These are phyloP conservation scores for Imleria badia DNA, from an alignment of 768 basidiomycete species.

Conservation along the genomic window DNA sequence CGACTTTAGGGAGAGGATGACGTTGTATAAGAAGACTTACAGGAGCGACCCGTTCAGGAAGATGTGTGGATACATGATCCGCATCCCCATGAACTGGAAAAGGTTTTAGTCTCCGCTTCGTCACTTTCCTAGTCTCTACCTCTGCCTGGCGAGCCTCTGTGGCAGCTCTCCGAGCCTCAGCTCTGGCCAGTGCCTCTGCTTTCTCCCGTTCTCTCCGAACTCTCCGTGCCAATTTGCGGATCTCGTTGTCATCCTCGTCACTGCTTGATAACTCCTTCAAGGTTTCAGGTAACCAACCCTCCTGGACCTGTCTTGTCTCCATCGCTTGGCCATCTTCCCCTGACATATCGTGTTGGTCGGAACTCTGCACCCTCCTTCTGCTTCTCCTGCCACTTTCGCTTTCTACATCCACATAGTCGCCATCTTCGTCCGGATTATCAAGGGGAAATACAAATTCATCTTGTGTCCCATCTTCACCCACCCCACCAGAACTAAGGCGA, in stretches of 20 bases:
- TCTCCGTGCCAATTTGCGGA: constrained; percentile 34
- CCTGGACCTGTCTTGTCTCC: background rate
- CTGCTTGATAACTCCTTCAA: constrained; percentile 39
- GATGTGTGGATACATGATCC: background rate
- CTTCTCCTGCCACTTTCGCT: constrained; percentile 12
- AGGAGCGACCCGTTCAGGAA: background rate
- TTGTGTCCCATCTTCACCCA: constrained; percentile 31
- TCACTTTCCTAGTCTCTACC: constrained; percentile 12
- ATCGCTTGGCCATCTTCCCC: background rate
- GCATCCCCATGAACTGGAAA: constrained; percentile 23
- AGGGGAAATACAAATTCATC: constrained; percentile 28
- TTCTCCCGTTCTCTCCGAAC: constrained; percentile 32
- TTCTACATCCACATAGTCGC: constrained; percentile 24
- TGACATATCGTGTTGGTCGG: background rate
- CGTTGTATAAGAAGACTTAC: constrained; percentile 13
- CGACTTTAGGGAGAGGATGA: background rate
- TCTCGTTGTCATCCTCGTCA: constrained; percentile 42
- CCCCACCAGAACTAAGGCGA: constrained; percentile 25
- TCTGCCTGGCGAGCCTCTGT: constrained; percentile 14
- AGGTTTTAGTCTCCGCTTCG: constrained; percentile 21
- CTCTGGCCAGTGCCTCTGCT: constrained; percentile 17
- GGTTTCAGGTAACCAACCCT: constrained; percentile 34
- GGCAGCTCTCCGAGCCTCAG: constrained; percentile 17
- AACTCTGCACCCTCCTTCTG: constrained; percentile 3
- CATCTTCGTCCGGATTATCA: constrained; percentile 25